A percentile compares a stretch with the other conserved stretches of the same genome.
These are phyloP conservation scores for Curvularia lunata DNA, from an alignment of 2,329 filamentous ascomycete species.

Conservation along the genomic window DNA sequence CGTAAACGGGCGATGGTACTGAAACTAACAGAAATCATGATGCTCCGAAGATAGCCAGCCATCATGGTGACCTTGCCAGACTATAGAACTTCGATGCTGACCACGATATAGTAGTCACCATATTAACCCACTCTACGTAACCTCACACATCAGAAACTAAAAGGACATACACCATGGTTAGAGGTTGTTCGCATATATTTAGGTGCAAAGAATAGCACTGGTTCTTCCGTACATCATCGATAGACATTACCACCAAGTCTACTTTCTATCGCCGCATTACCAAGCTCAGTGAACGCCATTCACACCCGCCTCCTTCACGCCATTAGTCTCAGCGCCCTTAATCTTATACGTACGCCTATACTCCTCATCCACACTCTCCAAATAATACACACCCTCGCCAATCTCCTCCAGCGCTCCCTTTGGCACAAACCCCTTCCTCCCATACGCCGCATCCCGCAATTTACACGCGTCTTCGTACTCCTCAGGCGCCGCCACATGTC, in stretches of 20 bases:
- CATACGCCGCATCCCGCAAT: not conserved
- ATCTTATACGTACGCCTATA: not conserved
- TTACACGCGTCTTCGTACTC: not conserved
- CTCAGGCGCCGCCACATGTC: not conserved
- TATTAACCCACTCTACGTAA: no score
- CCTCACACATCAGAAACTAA: no score
- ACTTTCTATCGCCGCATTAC: not conserved
- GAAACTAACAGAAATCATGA: no score
- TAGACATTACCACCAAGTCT: not conserved
- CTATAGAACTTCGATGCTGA: no score
- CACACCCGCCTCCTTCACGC: not conserved
- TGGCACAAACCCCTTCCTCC: not conserved
- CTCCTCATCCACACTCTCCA: not conserved
- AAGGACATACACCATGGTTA: not conserved
- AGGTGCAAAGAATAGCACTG: not conserved
- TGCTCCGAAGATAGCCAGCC: no score
- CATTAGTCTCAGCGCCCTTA: not conserved
- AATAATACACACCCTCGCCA: not conserved
- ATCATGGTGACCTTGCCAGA: no score
- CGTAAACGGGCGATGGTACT: no score
- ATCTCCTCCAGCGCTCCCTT: not conserved
- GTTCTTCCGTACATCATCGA: not conserved
- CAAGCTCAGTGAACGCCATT: not conserved
- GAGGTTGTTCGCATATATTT: not conserved
- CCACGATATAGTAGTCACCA: no score